phyloP scores from a whole-genome alignment of 2,329 filamentous ascomycete species.

The Aspergillus aculeatus region DNA sequence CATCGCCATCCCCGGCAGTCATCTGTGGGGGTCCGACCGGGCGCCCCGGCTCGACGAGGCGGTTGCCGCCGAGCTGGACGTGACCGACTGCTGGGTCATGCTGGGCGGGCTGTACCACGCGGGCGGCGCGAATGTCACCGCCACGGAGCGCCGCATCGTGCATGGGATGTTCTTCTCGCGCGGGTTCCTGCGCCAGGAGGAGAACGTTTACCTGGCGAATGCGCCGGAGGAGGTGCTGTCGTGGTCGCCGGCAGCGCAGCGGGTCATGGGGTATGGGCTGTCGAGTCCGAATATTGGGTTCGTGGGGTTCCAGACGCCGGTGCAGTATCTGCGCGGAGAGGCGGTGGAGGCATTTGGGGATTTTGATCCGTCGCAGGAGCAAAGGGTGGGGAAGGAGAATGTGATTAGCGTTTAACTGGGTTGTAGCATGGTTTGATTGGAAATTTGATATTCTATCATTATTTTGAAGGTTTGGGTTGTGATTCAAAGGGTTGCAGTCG shows the following conservation, averaged over 20 bases:
- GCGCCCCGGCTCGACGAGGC: slow-evolving; percentile 5
- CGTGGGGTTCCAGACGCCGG: slow-evolving; percentile 1
- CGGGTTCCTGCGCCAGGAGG: slow-evolving; percentile 14
- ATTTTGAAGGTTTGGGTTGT: no score
- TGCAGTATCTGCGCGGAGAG: slow-evolving; percentile 5
- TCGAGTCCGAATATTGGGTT: slow-evolving; percentile 15
- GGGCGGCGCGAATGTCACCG: slow-evolving; percentile 9
- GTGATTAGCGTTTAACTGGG: no score
- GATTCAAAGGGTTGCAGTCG: no score
- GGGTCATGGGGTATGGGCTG: slow-evolving; percentile 12
- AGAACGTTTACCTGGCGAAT: slow-evolving; percentile 13
- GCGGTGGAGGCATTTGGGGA: slow-evolving; percentile 1
- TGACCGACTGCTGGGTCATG: slow-evolving; percentile 13
- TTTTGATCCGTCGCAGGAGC: slow-evolving; percentile 5
- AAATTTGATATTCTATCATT: no score
- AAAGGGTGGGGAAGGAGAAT: neutral
- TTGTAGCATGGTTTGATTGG: no score
- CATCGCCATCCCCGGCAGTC: slow-evolving; percentile 9
- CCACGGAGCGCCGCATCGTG: slow-evolving; percentile 7
- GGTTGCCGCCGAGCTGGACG: slow-evolving; percentile 9
- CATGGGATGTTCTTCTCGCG: slow-evolving; percentile 16
- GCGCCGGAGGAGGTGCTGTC: slow-evolving; percentile 9
- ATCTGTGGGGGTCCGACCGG: slow-evolving; percentile 12
- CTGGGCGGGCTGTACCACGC: slow-evolving; percentile 14
- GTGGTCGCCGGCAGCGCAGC: slow-evolving; percentile 12